Evolutionary conservation across 192 early-diverging fungal species (phyloP).

Genomic region (Entomortierella beljakovae): DNA sequence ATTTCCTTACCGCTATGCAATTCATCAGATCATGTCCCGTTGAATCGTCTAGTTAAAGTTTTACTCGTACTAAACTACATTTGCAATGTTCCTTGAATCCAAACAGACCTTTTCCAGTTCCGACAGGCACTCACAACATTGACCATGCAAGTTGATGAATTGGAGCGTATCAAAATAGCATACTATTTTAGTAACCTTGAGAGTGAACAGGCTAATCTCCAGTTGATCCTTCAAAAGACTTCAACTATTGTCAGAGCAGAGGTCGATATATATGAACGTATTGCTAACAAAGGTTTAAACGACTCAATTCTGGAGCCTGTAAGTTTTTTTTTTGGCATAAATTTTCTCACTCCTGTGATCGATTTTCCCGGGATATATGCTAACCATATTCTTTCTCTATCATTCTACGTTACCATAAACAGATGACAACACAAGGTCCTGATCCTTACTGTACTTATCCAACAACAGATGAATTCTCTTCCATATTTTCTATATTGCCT

Average conservation of each 20-base stretch:
- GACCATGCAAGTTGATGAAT: conserved; percentile 61
- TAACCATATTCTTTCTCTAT: no score
- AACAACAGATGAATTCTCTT: conserved; percentile 58
- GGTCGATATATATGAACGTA: conserved; percentile 61
- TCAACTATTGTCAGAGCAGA: conserved; percentile 58
- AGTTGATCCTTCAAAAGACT: conserved; percentile 58
- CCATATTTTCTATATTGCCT: conserved; percentile 62
- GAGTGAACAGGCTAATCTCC: conserved; percentile 57
- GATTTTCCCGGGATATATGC: neutral
- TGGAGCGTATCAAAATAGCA: conserved; percentile 58
- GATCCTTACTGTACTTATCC: conserved; percentile 62
- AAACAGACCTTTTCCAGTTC: conserved; percentile 55
- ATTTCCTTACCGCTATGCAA: neutral
- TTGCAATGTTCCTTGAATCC: neutral
- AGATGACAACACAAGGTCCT: conserved; percentile 59
- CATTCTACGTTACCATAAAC: neutral
- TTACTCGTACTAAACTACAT: neutral
- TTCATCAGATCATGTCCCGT: no score
- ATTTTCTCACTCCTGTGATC: neutral
- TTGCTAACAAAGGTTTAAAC: conserved; percentile 61
- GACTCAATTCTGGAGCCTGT: conserved; percentile 61
- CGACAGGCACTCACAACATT: conserved; percentile 55
- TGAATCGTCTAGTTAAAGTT: neutral
- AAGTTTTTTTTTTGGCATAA: conserved; percentile 5
- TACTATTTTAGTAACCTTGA: conserved; percentile 60